Base-by-base conservation (phyloP, 495 filamentous ascomycete species). In the Hyaloscypha variabilis region DNA sequence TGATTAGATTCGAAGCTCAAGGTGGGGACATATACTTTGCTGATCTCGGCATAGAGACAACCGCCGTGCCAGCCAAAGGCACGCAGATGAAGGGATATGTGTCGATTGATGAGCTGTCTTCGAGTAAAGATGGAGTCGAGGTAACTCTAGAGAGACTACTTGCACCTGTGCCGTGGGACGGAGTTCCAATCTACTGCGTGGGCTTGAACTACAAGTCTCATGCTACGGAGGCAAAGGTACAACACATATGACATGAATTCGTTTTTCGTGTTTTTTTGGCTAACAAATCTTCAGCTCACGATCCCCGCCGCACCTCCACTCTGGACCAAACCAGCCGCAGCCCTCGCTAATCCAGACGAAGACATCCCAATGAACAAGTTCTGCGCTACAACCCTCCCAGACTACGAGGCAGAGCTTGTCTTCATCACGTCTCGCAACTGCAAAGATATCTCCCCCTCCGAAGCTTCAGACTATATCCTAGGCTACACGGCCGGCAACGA, bases 191-290 rank as follows among this genome's bases (percentile, higher is more conserved):
- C 39, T 85, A 91, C 62, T 93, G 90, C 66, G 71, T 96, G 28
- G 91, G 92, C 14, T 77, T 94, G 25, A 94, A 94, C 76, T 94
- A 94, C 69, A 87, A 83, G 42, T 77, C 88, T 56, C 92, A 94
- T 69, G 92, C 92, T 4, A 85, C 85, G 69, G 92, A 94, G 80
- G 77, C 84, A 58, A 50, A 49, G 31, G 62, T 58, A 64, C n/a
- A n/a, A n/a, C n/a, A n/a, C n/a, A n/a, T n/a, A n/a, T n/a, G n/a
- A n/a, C n/a, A n/a, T n/a, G n/a, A n/a, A n/a, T n/a, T n/a, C n/a
- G n/a, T n/a, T n/a, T n/a, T n/a, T n/a, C n/a, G n/a, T n/a, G n/a
- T n/a, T n/a, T n/a, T n/a, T n/a, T n/a, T n/a, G n/a, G n/a, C n/a
- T n/a, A n/a, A n/a, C n/a, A n/a, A n/a, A n/a, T n/a, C n/a, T n/a